Evolutionary conservation across 2,329 filamentous ascomycete species (phyloP), one percentile per base, ranked within the genome.

Genomic region (Botryotinia globosa): DNA sequence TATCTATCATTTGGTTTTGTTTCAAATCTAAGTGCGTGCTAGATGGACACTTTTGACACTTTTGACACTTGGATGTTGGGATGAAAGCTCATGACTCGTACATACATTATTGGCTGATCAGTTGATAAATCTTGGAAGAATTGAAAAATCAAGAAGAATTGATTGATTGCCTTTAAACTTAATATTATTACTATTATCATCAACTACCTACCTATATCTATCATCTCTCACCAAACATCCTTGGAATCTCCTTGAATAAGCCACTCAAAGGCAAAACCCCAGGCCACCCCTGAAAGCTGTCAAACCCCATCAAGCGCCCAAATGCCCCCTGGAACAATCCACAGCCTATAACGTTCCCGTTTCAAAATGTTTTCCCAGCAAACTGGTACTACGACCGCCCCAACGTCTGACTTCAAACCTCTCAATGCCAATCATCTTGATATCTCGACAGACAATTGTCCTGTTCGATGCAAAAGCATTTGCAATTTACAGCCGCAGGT

Each of bases 231-330:
- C 16, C 61, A 63, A 44, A 29, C 25, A n/a, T n/a, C n/a, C n/a
- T n/a, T n/a, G n/a, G n/a, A 44, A 63, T 3, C 39, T 42, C 39
- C 14, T 4, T 42, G 12, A 20, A 44, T 5, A 14, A 32, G 37
- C 16, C 61, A 14, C 16, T 20, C 9, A 39, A 42, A n/a, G 16
- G 34, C 29, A 59, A 34, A 42, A 1, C 12, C 39, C 39, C 12
- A 0, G 2, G 2, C 4, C 14, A 29, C 64, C 34, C 64, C 64
- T 42, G 51, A n/a, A 54, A 37, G n/a, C 7, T 37, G 25, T 51
- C 58, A 64, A 63, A 10, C 44, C 64, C 64, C 64, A 12, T 51
- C n/a, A 71, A 65, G 68, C 68, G 68, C 68, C 68, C 48, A n/a
- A 64, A 29, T n/a, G 22, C 14, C 16, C 34, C 68, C 25, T 4